Evolutionary conservation across 768 basidiomycete genomes (phyloP).

Genomic region (Dioszegia aurantiaca): DNA sequence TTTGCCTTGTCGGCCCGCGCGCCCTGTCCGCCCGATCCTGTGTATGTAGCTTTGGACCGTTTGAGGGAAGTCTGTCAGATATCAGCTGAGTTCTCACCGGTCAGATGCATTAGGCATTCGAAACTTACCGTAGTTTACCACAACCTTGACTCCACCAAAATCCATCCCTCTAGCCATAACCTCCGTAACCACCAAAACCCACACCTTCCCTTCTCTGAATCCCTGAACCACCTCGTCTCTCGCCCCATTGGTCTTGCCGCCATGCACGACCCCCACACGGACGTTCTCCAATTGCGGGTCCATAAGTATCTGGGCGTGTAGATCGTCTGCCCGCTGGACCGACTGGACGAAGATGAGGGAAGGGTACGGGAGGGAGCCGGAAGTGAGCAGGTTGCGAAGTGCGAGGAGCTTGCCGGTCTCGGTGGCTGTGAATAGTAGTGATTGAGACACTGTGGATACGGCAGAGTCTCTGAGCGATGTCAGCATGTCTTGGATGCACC

Average conservation of each 20-base stretch:
- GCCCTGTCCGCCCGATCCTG: conserved; percentile 91
- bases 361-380: conserved; percentile 73
- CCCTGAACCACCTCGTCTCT: conserved; percentile 77
- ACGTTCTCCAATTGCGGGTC: conserved; percentile 63
- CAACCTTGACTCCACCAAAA: conserved; percentile 87
- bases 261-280: conserved; percentile 86
- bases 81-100: conserved; percentile 53
- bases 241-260: conserved; percentile 80
- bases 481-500: conserved; percentile 1
- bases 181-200: conserved; percentile 95
- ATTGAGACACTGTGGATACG: conserved; percentile 81
- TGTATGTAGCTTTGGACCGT: conserved; percentile 95
- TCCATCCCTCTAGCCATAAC: conserved; percentile 98
- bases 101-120: background rate
- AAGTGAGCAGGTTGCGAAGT: conserved; percentile 71
- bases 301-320: conserved; percentile 66
- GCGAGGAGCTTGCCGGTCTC: conserved; percentile 93
- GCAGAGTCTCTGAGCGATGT: conserved; percentile 73
- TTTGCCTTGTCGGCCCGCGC: conserved; percentile 86
- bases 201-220: conserved; percentile 85
- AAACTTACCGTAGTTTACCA: conserved; percentile 67
- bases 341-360: conserved; percentile 90
- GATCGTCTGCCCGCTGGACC: conserved; percentile 60
- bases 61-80: conserved; percentile 74
- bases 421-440: conserved; percentile 84